A percentile compares a stretch with the other conserved stretches of the same genome.
Conservation (phyloP, 495 filamentous ascomycete genomes). For the Penicillium robsamsonii region DNA sequence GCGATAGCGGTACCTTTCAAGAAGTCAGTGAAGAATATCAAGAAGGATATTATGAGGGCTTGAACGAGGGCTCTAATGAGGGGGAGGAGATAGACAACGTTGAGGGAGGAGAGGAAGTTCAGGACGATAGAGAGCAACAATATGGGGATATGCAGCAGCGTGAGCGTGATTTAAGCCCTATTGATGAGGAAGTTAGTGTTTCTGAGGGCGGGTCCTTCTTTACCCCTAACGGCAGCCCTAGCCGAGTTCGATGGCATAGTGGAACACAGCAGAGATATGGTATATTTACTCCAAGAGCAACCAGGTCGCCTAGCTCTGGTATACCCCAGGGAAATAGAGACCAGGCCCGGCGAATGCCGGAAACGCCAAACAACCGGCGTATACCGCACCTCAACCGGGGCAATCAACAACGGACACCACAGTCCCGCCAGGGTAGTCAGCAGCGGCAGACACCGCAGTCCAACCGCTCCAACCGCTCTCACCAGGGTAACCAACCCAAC, state of each 20-base stretch:
- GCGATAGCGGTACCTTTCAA: neutral
- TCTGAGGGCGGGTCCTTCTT: neutral
- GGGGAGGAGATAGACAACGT: neutral
- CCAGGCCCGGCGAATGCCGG: neutral
- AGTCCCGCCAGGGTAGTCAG: neutral
- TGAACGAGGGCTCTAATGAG: neutral
- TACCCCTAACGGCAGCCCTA: neutral
- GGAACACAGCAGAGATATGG: neutral
- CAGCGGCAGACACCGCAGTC: neutral
- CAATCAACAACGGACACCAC: no score
- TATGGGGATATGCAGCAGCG: no score
- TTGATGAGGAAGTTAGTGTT: constrained; percentile 1
- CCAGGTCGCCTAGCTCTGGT: neutral
- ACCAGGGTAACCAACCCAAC: neutral
- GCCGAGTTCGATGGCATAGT: neutral
- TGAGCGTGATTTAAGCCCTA: neutral
- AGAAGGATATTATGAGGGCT: constrained; percentile 2
- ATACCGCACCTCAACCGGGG: neutral
- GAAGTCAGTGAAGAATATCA: neutral
- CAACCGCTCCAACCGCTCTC: neutral
- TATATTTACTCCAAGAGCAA: neutral
- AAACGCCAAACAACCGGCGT: neutral
- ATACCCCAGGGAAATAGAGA: neutral
- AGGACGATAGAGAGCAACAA: no score
- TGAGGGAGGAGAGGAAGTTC: neutral